Evolutionary conservation across 164 flowering plant genomes (phyloP), one percentile per base, ranked within the genome.

Genomic region (Tetrastigma voinierianum): DNA sequence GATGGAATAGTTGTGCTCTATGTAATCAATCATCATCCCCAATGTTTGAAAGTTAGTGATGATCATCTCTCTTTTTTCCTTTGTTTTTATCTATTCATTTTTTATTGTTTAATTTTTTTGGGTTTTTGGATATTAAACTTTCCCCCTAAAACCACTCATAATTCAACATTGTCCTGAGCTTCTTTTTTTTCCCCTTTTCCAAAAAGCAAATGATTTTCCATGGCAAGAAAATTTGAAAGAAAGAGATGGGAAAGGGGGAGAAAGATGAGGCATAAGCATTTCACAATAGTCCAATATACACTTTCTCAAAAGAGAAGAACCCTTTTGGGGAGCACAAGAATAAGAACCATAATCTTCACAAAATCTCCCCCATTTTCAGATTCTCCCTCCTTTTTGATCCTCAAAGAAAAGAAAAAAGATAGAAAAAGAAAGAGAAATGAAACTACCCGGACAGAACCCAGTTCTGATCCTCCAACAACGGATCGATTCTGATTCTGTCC

Each of bases 281-380:
- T 17, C n/a, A 18, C 59, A 67, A 32, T 32, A 32, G 40, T 32
- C 16, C 1, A 10, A 54, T 57, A 56, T 46, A 23, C 46, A 48
- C 69, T 70, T 53, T 59, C 67, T 15, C 59, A 32, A 78, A 65
- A 71, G 70, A 46, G 46, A 48, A 46, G 46, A 48, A 18, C 11
- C 12, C 48, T 65, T 73, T 67, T 16, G n/a, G 23, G 65, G 47
- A 59, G 67, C 64, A 67, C 55, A 65, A 59, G 79, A 77, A 75
- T 77, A 64, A 72, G 81, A 73, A 76, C 40, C 69, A 72, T 65
- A 25, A 78, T 74, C 75, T 69, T 62, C 49, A 68, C 56, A 52
- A 64, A 55, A 32, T 61, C 63, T 16, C 53, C 23, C 17, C 76
- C 64, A 70, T 66, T 80, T 67, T 75, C 55, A 32, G 40, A 32